phyloP scores from a whole-genome alignment of 768 basidiomycete genomes.

The Boletus rufocinnamomeus region DNA sequence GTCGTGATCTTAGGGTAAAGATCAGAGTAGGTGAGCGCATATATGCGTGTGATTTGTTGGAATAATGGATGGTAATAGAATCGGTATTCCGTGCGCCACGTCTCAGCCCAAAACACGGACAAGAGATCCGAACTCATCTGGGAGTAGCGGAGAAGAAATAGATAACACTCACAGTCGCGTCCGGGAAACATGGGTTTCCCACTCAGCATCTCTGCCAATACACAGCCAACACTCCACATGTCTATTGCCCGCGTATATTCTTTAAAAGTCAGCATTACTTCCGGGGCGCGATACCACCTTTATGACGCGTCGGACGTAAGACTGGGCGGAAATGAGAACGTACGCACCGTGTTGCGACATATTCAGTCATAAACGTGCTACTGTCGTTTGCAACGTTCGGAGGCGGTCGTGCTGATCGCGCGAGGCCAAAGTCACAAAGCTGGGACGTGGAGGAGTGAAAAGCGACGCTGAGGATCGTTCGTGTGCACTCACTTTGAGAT shows the following conservation, averaged over 20 bases:
- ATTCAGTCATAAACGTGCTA: slow-evolving; percentile 88
- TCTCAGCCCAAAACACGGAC: not conserved
- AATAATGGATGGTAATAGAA: not conserved
- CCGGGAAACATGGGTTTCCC: slow-evolving; percentile 96
- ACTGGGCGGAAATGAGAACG: not conserved
- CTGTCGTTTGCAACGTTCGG: slow-evolving; percentile 74
- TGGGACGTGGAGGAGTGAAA: slow-evolving; percentile 28
- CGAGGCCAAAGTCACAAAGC: slow-evolving; percentile 88
- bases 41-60: not conserved
- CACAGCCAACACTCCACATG: slow-evolving; percentile 86
- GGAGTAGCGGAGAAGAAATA: not conserved
- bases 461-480: slow-evolving; percentile 1
- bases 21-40: not conserved
- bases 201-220: slow-evolving; percentile 87
- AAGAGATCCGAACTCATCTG: not conserved
- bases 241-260: slow-evolving; percentile 90
- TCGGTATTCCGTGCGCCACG: not conserved
- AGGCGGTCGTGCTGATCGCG: slow-evolving; percentile 73
- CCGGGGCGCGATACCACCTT: slow-evolving; percentile 97
- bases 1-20: slow-evolving; percentile 68
- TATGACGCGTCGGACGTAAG: slow-evolving; percentile 4
- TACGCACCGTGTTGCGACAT: slow-evolving; percentile 85
- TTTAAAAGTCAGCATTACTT: slow-evolving; percentile 98
- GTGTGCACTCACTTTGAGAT: slow-evolving; percentile 72
- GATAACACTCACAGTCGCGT: slow-evolving; percentile 65